A percentile compares a stretch with the other conserved stretches of the same genome.
Evolutionary conservation across 805 yeast genomes (phyloP).

Genomic region (Wickerhamiella siamensis): DNA sequence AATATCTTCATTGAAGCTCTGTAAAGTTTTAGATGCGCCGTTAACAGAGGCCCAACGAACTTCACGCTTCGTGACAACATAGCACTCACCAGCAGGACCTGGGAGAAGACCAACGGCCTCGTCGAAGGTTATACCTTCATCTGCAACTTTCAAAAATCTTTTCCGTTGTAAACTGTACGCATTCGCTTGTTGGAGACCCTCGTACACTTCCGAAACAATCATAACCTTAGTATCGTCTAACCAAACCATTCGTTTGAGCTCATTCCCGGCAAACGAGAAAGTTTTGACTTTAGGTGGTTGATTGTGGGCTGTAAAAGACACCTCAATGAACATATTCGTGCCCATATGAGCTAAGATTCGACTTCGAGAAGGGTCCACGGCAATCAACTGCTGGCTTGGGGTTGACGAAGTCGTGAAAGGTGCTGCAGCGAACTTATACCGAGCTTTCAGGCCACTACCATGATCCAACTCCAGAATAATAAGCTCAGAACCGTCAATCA

Average conservation of each 20-base stretch:
- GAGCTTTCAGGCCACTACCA: neutral
- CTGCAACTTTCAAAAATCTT: no score
- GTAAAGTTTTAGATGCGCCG: no score
- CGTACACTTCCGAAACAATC: no score
- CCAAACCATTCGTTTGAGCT: neutral
- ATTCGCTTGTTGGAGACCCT: no score
- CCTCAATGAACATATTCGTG: neutral
- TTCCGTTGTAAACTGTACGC: no score
- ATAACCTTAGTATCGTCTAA: neutral
- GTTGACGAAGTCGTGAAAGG: neutral
- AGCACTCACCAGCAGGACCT: no score
- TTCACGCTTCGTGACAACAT: no score
- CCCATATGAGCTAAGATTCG: neutral
- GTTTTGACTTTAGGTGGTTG: neutral
- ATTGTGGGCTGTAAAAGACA: neutral
- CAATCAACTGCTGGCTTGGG: neutral
- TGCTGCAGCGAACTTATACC: neutral
- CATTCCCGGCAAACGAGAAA: neutral
- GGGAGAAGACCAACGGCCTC: no score
- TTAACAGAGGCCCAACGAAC: no score
- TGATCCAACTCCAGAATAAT: neutral
- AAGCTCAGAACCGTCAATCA: neutral
- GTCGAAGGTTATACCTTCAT: no score
- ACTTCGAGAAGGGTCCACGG: neutral
- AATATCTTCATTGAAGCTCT: no score